A percentile compares a stretch with the other conserved stretches of the same genome.
Conservation (phyloP, 2,329 filamentous ascomycete genomes). For the Plenodomus biglobosus region DNA sequence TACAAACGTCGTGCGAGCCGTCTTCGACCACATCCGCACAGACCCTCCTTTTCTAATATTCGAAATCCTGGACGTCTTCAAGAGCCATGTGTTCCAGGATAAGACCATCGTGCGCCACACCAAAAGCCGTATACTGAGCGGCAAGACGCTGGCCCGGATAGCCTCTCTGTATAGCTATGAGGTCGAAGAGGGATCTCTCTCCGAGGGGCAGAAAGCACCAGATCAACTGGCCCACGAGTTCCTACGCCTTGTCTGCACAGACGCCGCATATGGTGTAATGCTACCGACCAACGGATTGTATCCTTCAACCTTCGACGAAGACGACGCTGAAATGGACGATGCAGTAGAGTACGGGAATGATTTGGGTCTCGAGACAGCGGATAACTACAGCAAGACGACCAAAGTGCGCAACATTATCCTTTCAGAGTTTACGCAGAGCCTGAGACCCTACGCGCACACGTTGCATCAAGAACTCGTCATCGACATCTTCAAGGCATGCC, state of each 20-base stretch:
- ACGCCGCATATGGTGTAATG: slow-evolving; percentile 70
- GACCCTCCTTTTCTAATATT: slow-evolving; percentile 75
- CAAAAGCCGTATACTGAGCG: slow-evolving; percentile 76
- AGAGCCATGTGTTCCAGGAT: slow-evolving; percentile 72
- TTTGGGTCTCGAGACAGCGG: slow-evolving; percentile 67
- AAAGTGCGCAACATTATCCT: slow-evolving; percentile 79
- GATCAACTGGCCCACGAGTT: slow-evolving; percentile 73
- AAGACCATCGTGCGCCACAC: slow-evolving; percentile 68
- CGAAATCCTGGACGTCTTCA: slow-evolving; percentile 73
- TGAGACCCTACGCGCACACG: slow-evolving; percentile 80
- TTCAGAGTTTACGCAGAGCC: slow-evolving; percentile 73
- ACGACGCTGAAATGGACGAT: slow-evolving; percentile 45
- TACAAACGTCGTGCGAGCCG: slow-evolving; percentile 64
- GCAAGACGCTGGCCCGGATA: slow-evolving; percentile 71
- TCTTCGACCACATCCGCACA: slow-evolving; percentile 75
- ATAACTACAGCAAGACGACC: slow-evolving; percentile 69
- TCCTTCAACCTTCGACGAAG: slow-evolving; percentile 66
- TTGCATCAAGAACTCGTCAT: slow-evolving; percentile 81
- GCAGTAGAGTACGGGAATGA: slow-evolving; percentile 56
- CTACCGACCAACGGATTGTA: slow-evolving; percentile 82
- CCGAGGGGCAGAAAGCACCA: slow-evolving; percentile 56
- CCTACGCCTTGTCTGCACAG: slow-evolving; percentile 73
- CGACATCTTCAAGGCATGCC: slow-evolving; percentile 75
- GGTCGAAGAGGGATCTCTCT: slow-evolving; percentile 52
- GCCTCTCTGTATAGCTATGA: slow-evolving; percentile 40